These are phyloP conservation scores for Apiospora kogelbergensis DNA, from an alignment of 2,329 filamentous ascomycete species.

Conservation along the genomic window DNA sequence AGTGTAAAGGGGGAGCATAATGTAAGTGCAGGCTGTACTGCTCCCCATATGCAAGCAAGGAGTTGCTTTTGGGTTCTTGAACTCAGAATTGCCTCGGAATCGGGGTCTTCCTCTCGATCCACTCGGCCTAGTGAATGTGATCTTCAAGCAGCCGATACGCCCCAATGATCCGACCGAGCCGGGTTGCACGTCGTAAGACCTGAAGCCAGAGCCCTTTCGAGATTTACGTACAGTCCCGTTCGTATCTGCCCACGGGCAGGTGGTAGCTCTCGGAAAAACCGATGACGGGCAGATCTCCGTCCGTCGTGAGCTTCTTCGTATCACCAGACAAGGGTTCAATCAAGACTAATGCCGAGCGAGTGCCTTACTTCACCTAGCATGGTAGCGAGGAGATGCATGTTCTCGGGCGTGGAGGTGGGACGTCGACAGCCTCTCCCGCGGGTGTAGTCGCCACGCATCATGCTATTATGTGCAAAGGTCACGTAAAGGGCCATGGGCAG, in stretches of 20 bases:
- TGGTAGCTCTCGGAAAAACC: neutral
- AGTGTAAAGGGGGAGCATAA: neutral
- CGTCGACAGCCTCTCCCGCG: neutral
- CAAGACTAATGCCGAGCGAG: constrained; percentile 4
- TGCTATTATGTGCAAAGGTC: constrained; percentile 8
- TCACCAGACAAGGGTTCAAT: neutral
- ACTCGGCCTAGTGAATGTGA: neutral
- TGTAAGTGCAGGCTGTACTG: neutral
- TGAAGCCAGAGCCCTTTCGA: neutral
- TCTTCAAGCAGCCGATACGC: neutral
- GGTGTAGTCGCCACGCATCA: neutral
- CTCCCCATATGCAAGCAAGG: neutral
- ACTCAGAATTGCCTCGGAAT: neutral
- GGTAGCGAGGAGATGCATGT: constrained; percentile 8
- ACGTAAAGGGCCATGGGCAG: constrained; percentile 3
- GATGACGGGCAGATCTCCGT: neutral
- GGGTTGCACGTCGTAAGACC: neutral
- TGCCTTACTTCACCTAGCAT: neutral
- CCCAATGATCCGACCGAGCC: neutral
- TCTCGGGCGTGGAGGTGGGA: neutral
- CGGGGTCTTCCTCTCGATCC: neutral
- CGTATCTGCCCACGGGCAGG: neutral
- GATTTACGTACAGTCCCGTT: neutral
- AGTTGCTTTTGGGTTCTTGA: neutral
- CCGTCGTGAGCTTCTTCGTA: neutral